Base-by-base conservation (phyloP, 2,329 filamentous ascomycete genomes). In the Trichocomaceae sp. region DNA sequence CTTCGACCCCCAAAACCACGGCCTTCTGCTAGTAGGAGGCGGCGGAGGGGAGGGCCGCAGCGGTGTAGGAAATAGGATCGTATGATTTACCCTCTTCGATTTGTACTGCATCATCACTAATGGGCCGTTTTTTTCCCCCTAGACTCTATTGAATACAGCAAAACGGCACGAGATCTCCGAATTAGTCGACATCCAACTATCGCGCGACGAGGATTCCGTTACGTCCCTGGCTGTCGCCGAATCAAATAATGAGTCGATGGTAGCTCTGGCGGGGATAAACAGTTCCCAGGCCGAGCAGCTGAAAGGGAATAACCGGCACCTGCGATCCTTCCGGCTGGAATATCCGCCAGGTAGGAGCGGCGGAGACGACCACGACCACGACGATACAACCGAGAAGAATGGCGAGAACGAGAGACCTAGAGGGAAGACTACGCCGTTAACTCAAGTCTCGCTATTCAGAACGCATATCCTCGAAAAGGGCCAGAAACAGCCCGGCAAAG, bases 31-130 rank as follows among this genome's bases (percentile, higher is more conserved):
- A 8, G 88, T 96, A 37, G 90, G 86, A 57, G 92, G 92, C 51
- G 92, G 92, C 58, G 92, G 92, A 60, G 92, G 92, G 50, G 84
- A 88, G 60, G 84, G 87, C 48, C 83, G 83, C 60, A 90, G 83
- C 61, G 90, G 90, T 45, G 88, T 96, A 20, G 84, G 85, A 55
- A 96, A 96, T 77, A 90, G 90, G 72, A 90, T 96, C 65, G 87
- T 87, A 73, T 66, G 84, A 76, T 35, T 22, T 2, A 9, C 10
- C 26, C 7, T 26, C 7, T 7, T 26, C 7, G 4, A 26, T 26
- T 3, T 26, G 23, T 26, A 26, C 23, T 26, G 22, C 13, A n/a
- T 20, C 19, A 4, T 22, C 17, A 33, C 48, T 60, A 50, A 57
- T 45, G 26, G 26, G 17, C 31, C 39, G 29, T 17, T 9, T 26